Conservation (phyloP, 805 yeast species). For the Myxozyma vanderwaltii region DNA sequence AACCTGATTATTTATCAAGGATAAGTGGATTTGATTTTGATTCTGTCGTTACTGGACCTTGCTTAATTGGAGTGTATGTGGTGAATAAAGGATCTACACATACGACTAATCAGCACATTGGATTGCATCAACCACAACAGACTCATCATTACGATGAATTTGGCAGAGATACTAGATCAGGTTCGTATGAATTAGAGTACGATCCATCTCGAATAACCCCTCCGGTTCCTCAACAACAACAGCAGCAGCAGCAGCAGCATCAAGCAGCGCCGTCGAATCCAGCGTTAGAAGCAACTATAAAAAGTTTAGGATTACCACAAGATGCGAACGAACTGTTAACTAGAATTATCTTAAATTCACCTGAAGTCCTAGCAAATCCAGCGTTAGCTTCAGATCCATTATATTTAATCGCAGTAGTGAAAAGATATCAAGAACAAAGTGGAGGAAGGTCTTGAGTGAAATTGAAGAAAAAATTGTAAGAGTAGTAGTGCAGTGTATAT, state of each 20-base stretch:
- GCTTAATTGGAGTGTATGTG: constrained; percentile 26
- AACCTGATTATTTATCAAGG: constrained; percentile 34
- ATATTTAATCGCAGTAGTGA: constrained; percentile 37
- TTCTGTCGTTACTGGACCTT: not conserved
- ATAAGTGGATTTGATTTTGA: constrained; percentile 17
- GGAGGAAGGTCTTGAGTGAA: too few relatives aligned
- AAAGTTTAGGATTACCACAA: constrained; percentile 35
- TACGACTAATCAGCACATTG: not conserved
- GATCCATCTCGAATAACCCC: constrained; percentile 1
- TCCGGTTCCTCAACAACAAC: not conserved
- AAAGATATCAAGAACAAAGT: constrained; percentile 31
- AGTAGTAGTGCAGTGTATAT: too few relatives aligned
- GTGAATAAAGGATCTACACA: constrained; percentile 18
- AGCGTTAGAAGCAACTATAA: not conserved
- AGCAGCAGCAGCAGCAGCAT: not conserved
- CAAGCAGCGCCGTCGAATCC: not conserved
- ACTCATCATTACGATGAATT: not conserved
- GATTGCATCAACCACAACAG: not conserved
- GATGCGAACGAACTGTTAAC: constrained; percentile 36
- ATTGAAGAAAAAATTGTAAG: too few relatives aligned
- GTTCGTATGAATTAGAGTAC: constrained; percentile 4
- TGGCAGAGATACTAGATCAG: not conserved
- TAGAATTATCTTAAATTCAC: constrained; percentile 35
- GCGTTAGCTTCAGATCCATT: constrained; percentile 38
- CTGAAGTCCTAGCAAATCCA: constrained; percentile 39